These are phyloP conservation scores for Silene latifolia DNA, from an alignment of 148 eudicot genomes.

Conservation along the genomic window DNA sequence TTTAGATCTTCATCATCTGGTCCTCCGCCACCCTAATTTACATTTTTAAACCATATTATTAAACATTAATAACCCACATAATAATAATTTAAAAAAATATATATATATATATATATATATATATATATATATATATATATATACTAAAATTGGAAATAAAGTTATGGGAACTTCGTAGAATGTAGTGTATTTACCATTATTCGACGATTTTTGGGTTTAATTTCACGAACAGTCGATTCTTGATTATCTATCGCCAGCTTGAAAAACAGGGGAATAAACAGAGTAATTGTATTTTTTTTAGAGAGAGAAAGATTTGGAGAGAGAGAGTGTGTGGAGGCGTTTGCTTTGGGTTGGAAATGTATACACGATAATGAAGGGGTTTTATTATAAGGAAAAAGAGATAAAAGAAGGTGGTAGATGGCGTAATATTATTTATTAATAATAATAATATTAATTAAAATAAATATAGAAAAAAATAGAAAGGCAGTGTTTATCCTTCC, in stretches of 20 bases:
- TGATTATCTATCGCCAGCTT: constrained; percentile 83
- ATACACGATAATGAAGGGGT: constrained; percentile 12
- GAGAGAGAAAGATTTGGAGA: constrained; percentile 21
- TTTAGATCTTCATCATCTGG: constrained; percentile 69
- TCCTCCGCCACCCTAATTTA: constrained; percentile 47
- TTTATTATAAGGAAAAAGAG: constrained; percentile 20
- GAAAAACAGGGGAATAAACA: constrained; percentile 26
- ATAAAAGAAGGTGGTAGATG: constrained; percentile 29
- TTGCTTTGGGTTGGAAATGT: constrained; percentile 19
- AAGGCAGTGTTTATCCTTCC: constrained; percentile 42
- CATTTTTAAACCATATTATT: background rate
- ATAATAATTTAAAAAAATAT: too few relatives aligned
- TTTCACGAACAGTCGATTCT: constrained; percentile 55
- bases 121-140: too few relatives aligned
- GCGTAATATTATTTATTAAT: constrained; percentile 22
- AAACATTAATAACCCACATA: too few relatives aligned
- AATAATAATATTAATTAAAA: background rate
- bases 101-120: too few relatives aligned
- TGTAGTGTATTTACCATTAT: constrained; percentile 48
- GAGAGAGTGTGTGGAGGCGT: constrained; percentile 26
- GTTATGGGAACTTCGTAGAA: too few relatives aligned
- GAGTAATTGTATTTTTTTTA: background rate
- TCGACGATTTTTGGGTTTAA: constrained; percentile 77
- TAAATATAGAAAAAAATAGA: background rate
- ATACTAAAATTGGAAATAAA: too few relatives aligned